phyloP scores from a whole-genome alignment of 768 basidiomycete species.

The Lactifluus subvellereus region DNA sequence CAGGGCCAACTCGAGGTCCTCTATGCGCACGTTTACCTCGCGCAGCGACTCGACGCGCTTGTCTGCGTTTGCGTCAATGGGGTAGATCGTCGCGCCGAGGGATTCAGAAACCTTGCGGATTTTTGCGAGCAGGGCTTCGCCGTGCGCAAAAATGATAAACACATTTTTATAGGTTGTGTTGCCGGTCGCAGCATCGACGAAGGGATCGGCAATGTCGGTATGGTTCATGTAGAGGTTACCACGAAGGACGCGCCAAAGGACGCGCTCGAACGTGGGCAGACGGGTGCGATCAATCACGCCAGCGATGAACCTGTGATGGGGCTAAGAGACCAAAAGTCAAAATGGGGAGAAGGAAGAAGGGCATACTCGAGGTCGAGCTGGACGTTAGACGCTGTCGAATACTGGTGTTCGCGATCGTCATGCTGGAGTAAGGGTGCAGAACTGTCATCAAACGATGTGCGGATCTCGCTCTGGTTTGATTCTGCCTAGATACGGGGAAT shows the following conservation, averaged over 20 bases:
- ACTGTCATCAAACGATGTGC: slow-evolving; percentile 88
- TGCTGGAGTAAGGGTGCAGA: slow-evolving; percentile 87
- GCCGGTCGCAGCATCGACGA: slow-evolving; percentile 80
- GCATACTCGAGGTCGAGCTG: slow-evolving; percentile 88
- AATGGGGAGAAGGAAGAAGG: neutral
- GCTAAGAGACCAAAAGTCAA: neutral
- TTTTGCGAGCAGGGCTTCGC: slow-evolving; percentile 85
- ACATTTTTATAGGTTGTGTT: slow-evolving; percentile 92
- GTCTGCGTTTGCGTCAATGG: slow-evolving; percentile 91
- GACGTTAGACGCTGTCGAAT: slow-evolving; percentile 37
- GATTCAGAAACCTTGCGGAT: slow-evolving; percentile 98
- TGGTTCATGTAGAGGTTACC: slow-evolving; percentile 99
- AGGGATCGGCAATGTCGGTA: slow-evolving; percentile 89
- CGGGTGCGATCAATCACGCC: slow-evolving; percentile 93
- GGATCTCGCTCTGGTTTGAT: slow-evolving; percentile 68
- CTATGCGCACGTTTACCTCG: slow-evolving; percentile 82
- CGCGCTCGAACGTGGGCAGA: slow-evolving; percentile 90
- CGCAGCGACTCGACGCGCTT: slow-evolving; percentile 86
- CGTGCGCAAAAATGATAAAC: slow-evolving; percentile 99
- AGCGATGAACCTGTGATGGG: slow-evolving; percentile 71
- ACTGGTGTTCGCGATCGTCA: slow-evolving; percentile 75
- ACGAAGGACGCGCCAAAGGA: slow-evolving; percentile 95
- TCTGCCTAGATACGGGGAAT: slow-evolving; percentile 52
- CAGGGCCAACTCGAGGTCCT: slow-evolving; percentile 84
- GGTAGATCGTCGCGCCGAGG: slow-evolving; percentile 97